These are phyloP conservation scores for Firmiana major DNA, from an alignment of 345 rosid species.

Conservation along the genomic window DNA sequence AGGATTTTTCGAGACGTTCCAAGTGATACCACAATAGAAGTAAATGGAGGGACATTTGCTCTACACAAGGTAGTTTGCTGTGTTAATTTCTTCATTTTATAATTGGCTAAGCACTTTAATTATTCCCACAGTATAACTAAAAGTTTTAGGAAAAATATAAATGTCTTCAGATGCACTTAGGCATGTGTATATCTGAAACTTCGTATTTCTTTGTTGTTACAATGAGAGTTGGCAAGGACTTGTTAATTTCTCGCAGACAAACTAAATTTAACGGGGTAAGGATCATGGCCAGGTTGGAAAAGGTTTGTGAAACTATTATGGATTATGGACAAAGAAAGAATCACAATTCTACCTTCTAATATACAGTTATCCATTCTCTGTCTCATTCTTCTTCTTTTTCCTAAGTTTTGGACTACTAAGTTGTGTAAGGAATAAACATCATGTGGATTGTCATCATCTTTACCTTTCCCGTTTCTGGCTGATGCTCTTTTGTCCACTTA, in stretches of 20 bases:
- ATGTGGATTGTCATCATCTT: background rate
- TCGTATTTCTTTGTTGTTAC: background rate
- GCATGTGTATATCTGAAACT: background rate
- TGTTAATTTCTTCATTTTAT: background rate
- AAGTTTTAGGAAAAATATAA: background rate
- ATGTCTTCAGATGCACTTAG: background rate
- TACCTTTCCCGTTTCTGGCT: background rate
- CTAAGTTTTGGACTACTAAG: background rate
- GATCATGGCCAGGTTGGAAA: background rate
- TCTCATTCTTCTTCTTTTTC: background rate
- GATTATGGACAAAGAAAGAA: background rate
- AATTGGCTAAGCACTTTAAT: background rate
- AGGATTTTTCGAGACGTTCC: conserved; percentile 96
- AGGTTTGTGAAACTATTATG: background rate
- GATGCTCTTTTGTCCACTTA: background rate
- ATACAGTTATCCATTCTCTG: background rate
- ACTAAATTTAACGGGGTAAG: background rate
- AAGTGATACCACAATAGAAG: conserved; percentile 84
- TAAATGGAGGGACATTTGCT: conserved; percentile 67
- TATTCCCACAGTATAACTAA: background rate
- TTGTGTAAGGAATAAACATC: background rate
- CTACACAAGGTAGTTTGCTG: conserved; percentile 67
- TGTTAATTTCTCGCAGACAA: background rate
- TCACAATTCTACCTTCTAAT: background rate
- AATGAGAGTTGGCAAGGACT: background rate